Evolutionary conservation across 257 asterid genomes (phyloP), one percentile per base, ranked within the genome.

Genomic region (Scutellaria baicalensis): DNA sequence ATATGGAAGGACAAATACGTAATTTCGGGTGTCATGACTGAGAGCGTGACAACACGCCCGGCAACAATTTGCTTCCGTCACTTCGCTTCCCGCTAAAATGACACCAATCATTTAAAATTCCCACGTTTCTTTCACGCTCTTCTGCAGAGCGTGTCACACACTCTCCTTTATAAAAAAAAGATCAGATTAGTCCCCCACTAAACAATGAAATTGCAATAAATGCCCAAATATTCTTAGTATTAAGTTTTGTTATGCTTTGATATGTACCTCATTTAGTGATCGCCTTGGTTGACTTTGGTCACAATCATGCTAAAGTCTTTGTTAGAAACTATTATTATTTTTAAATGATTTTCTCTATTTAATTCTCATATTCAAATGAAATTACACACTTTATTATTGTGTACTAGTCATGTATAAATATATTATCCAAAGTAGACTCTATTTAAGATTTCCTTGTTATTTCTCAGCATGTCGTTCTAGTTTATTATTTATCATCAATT

Each of bases 61-160:
- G 59, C 68, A 39, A 56, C 54, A 76, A 56, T 65, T 80, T 78
- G 84, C 79, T 82, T 79, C 66, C 80, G 84, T 82, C 84, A 79
- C 80, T 76, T 44, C 45, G 62, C 75, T 75, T 72, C 83, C 70
- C 75, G 78, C 79, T 42, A 78, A 55, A 67, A 61, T 27, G 59
- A 55, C 73, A 44, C 60, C 79, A 73, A 73, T 78, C 76, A 78
- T 78, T 66, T 67, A 42, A 43, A 64, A 7, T 47, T 33, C 20
- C 14, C 14, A n/a, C 5, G 3, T 12, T 7, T 9, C 4, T 6
- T 2, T 38, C 77, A 76, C 80, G 70, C 77, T 39, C 77, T 71
- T 58, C 5, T 40, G 1, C 9, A 9, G 52, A 0, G 35, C 63
- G 70, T 76, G 77, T 5, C 18, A 6, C 3, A 5, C 67, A 51